These are phyloP conservation scores for Pyrus bretschneideri DNA, from an alignment of 306 rosid genomes.

Conservation along the genomic window DNA sequence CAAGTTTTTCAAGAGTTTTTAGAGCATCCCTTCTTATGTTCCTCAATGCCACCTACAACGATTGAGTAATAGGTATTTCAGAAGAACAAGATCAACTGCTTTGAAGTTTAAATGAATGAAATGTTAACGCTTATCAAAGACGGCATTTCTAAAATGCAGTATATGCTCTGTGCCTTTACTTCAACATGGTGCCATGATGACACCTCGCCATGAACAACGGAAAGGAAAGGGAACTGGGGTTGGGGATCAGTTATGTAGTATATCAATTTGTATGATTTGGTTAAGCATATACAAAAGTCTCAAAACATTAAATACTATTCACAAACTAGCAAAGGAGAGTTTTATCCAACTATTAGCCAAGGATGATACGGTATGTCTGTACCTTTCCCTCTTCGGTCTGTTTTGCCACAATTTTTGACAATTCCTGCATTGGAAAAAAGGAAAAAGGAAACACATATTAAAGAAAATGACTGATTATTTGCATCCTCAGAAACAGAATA, in stretches of 20 bases:
- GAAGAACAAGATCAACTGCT: conserved; percentile 12
- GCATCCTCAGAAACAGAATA: not conserved
- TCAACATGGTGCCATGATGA: not conserved
- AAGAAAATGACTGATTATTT: not conserved
- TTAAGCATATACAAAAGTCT: not conserved
- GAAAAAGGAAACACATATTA: not conserved
- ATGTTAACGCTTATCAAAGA: not conserved
- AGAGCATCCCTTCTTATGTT: conserved; percentile 94
- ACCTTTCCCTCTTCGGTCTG: conserved; percentile 99
- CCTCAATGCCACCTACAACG: conserved; percentile 76
- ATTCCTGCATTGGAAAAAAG: conserved; percentile 42
- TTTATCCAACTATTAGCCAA: conserved; percentile 15
- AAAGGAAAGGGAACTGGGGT: not conserved
- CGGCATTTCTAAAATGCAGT: not conserved
- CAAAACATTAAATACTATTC: not conserved
- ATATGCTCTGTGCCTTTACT: not conserved
- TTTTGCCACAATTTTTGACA: conserved; percentile 76
- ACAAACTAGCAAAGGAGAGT: conserved; percentile 13
- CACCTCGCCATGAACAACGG: not conserved
- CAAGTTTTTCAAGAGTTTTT: conserved; percentile 89
- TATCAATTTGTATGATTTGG: conserved; percentile 6
- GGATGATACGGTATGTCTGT: conserved; percentile 2
- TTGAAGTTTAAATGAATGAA: not conserved
- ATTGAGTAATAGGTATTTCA: conserved; percentile 13
- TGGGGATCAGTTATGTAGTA: not conserved